Evolutionary conservation across 208 protist species (phyloP).

Genomic region (Leptomonas pyrrhocoris): DNA sequence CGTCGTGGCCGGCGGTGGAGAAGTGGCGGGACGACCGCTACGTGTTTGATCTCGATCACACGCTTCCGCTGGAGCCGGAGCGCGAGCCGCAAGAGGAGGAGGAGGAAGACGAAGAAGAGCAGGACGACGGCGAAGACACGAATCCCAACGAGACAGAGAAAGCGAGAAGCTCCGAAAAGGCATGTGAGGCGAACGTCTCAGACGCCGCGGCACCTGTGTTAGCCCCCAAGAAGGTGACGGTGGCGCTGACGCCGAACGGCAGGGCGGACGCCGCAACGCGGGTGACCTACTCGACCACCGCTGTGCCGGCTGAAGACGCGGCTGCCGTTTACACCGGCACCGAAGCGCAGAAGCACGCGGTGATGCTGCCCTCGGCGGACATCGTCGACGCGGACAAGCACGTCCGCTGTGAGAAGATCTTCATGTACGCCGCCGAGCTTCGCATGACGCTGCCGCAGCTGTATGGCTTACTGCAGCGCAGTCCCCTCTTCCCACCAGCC

Average conservation of each 20-base stretch:
- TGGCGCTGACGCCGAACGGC: conserved; percentile 93
- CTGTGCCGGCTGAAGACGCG: conserved; percentile 34
- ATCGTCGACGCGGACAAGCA: neutral
- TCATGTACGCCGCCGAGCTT: conserved; percentile 83
- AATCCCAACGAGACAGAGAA: conserved; percentile 4
- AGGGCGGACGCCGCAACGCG: conserved; percentile 86
- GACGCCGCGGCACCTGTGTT: conserved; percentile 1
- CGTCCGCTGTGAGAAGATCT: conserved; percentile 57
- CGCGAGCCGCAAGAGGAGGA: conserved; percentile 26
- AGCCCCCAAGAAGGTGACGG: conserved; percentile 62
- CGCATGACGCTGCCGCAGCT: conserved; percentile 78
- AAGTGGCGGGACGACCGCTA: conserved; percentile 79
- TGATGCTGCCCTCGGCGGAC: conserved; percentile 14
- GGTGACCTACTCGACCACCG: conserved; percentile 57
- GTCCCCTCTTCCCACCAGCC: conserved; percentile 32
- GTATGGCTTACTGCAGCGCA: conserved; percentile 65
- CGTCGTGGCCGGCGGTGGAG: conserved; percentile 73
- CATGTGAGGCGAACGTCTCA: neutral
- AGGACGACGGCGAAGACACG: conserved; percentile 22
- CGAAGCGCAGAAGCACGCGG: conserved; percentile 26
- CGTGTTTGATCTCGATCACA: conserved; percentile 74
- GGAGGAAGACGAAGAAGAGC: conserved; percentile 36
- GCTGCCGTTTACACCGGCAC: conserved; percentile 26
- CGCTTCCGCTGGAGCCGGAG: conserved; percentile 43
- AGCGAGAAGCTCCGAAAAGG: neutral